Evolutionary conservation across 306 rosid species (phyloP).

Genomic region (Castanea sativa): DNA sequence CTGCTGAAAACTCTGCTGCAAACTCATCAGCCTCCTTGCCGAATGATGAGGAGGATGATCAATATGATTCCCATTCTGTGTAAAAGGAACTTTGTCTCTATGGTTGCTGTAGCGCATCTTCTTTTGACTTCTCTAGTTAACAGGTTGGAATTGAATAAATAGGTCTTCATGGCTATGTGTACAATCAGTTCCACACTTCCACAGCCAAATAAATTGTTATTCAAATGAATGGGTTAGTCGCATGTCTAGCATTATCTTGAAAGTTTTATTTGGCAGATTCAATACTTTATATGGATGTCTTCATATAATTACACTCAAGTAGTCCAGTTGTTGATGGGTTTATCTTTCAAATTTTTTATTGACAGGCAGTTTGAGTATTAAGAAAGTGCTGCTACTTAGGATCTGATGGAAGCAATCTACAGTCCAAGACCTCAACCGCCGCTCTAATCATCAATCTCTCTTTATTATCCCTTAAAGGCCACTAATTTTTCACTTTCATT

Average conservation of each 20-base stretch:
- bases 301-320: not conserved
- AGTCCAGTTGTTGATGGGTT: not conserved
- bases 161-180: slow-evolving; percentile 17
- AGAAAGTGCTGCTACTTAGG: not conserved
- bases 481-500: too few relatives aligned
- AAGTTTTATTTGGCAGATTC: not conserved
- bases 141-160: slow-evolving; percentile 29
- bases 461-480: too few relatives aligned
- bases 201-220: slow-evolving; percentile 4
- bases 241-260: slow-evolving; percentile 13
- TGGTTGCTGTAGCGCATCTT: slow-evolving; percentile 18
- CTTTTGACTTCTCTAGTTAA: slow-evolving; percentile 21
- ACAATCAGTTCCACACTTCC: slow-evolving; percentile 19
- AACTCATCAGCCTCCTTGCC: slow-evolving; percentile 52
- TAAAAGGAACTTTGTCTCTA: slow-evolving; percentile 17
- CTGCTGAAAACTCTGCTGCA: slow-evolving; percentile 76
- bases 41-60: slow-evolving; percentile 35
- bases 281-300: not conserved
- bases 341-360: not conserved
- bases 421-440: too few relatives aligned
- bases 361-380: not conserved
- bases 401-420: not conserved
- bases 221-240: not conserved
- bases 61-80: slow-evolving; percentile 33
- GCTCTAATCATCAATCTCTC: too few relatives aligned